Evolutionary conservation across 75 land plant species (phyloP).

Genomic region (Azolla pinnata): DNA sequence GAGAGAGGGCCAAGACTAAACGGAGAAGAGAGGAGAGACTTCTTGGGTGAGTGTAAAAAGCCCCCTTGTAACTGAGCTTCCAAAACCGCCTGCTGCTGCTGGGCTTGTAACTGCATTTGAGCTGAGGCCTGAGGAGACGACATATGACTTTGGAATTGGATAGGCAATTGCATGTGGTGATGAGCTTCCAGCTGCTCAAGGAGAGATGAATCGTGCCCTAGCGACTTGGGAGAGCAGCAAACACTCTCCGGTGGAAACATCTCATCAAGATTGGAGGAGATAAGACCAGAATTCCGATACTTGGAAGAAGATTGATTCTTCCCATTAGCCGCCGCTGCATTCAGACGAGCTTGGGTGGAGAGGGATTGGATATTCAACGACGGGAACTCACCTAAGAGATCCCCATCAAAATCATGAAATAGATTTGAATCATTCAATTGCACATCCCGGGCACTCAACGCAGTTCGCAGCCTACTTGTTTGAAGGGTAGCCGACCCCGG

Average conservation of each 20-base stretch:
- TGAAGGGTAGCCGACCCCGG: slow-evolving; percentile 24
- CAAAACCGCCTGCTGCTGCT: no score
- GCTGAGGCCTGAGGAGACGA: slow-evolving; percentile 34
- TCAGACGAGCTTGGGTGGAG: slow-evolving; percentile 11
- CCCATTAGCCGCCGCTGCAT: slow-evolving; percentile 11
- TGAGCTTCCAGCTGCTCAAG: slow-evolving; percentile 31
- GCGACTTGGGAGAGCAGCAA: slow-evolving; percentile 30
- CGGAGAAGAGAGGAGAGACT: no score
- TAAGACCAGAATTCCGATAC: slow-evolving; percentile 18
- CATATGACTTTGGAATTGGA: slow-evolving; percentile 31
- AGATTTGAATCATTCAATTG: slow-evolving; percentile 40
- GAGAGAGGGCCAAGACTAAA: no score
- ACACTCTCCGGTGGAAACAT: slow-evolving; percentile 9
- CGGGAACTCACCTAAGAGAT: slow-evolving; percentile 17
- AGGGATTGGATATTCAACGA: slow-evolving; percentile 7
- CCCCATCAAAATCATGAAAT: slow-evolving; percentile 31
- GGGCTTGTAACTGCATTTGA: no score
- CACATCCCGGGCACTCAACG: slow-evolving; percentile 52
- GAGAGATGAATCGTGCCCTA: slow-evolving; percentile 26
- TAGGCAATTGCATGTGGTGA: slow-evolving; percentile 25
- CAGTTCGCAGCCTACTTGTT: slow-evolving; percentile 40
- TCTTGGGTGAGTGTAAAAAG: no score
- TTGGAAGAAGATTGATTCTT: slow-evolving; percentile 5
- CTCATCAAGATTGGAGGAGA: slow-evolving; percentile 15
- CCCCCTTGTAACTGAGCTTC: slow-evolving; percentile 26